phyloP scores from a whole-genome alignment of 75 land plant genomes.

The Picea sitchensis region DNA sequence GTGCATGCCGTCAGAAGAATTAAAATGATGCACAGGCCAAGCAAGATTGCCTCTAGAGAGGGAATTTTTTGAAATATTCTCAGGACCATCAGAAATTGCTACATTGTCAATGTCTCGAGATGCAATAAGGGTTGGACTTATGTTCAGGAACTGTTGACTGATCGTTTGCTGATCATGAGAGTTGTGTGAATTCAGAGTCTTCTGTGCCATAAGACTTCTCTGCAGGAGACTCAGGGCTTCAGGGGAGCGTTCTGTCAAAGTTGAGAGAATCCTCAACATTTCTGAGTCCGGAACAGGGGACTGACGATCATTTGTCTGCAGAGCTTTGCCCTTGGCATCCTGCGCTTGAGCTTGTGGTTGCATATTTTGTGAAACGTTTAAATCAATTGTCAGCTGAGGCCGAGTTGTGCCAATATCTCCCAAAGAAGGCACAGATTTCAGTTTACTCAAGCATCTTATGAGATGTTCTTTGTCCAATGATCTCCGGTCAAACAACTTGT shows the following conservation, averaged over 20 bases:
- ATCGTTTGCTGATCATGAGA: background rate
- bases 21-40: conserved; percentile 42
- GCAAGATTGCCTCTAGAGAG: conserved; percentile 8
- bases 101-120: conserved; percentile 21
- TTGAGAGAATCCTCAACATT: background rate
- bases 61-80: conserved; percentile 25
- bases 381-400: too few species aligned
- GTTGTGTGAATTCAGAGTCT: background rate
- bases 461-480: too few species aligned
- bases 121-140: background rate
- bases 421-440: too few species aligned
- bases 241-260: background rate
- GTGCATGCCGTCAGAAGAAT: conserved; percentile 39
- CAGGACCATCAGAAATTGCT: conserved; percentile 13
- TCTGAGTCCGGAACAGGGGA: background rate
- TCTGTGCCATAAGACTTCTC: too few species aligned
- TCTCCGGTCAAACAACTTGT: too few species aligned
- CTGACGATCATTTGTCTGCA: background rate
- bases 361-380: too few species aligned
- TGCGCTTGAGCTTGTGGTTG: background rate
- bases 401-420: too few species aligned
- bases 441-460: too few species aligned
- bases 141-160: background rate
- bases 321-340: background rate
- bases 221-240: background rate